These are phyloP conservation scores for Rosa multiflora DNA, from an alignment of 306 rosid genomes.

Conservation along the genomic window DNA sequence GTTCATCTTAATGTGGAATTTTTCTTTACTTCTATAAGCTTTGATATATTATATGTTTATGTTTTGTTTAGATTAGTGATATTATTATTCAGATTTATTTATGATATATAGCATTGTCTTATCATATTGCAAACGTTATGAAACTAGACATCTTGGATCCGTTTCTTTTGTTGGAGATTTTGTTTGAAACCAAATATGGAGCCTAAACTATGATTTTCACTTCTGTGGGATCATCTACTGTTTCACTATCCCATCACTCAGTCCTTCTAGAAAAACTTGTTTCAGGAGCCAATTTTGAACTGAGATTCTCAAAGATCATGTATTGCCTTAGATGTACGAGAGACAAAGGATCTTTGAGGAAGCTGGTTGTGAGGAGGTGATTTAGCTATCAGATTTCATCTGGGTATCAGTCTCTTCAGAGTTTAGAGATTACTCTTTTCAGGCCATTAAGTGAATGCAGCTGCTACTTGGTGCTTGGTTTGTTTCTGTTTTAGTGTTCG, in stretches of 20 bases:
- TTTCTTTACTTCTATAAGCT: neutral
- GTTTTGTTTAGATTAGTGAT: neutral
- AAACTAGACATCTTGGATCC: neutral
- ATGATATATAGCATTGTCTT: neutral
- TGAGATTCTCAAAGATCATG: neutral
- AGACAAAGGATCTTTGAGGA: neutral
- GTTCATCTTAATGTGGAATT: neutral
- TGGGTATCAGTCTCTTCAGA: neutral
- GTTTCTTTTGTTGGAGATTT: too few species aligned
- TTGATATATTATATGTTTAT: neutral
- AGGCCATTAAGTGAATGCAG: neutral
- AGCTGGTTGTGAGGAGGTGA: neutral
- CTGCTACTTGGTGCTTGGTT: neutral
- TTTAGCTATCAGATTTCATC: neutral
- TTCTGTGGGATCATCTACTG: neutral
- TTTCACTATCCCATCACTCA: neutral
- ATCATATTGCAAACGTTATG: neutral
- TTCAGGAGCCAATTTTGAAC: neutral
- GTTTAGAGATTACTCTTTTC: neutral
- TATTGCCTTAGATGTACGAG: neutral
- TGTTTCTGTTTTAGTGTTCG: neutral
- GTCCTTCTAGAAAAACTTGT: neutral
- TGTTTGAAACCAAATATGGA: neutral
- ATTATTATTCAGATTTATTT: neutral
- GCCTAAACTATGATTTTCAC: neutral